phyloP scores from a whole-genome alignment of 2,329 filamentous ascomycete genomes.

The Chaetomiaceae sp. region DNA sequence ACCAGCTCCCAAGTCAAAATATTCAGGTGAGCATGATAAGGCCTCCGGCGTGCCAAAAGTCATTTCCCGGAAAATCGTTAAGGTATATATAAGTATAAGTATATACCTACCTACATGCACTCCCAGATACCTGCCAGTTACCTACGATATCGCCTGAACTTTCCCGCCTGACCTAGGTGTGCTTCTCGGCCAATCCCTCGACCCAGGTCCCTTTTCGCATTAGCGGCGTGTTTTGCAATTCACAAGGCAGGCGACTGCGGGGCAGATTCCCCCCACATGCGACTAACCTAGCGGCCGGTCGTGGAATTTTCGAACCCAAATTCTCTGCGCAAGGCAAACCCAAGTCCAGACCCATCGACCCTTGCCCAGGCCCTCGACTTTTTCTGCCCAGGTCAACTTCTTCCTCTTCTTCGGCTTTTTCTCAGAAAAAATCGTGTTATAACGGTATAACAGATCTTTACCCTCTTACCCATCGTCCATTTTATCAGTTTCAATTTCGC shows the following conservation, averaged over 20 bases:
- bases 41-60: too few relatives aligned
- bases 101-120: neutral
- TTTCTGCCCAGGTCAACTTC: neutral
- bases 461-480: neutral
- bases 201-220: slow-evolving; percentile 13
- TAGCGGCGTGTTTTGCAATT: slow-evolving; percentile 8
- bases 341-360: slow-evolving; percentile 13
- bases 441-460: neutral
- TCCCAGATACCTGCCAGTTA: too few relatives aligned
- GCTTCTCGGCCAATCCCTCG: neutral
- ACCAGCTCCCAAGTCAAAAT: neutral
- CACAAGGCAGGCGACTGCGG: slow-evolving; percentile 13
- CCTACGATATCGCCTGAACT: too few relatives aligned
- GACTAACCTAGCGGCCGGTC: slow-evolving; percentile 20
- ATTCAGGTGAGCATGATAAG: neutral
- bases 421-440: neutral
- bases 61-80: too few relatives aligned
- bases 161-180: neutral
- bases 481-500: neutral
- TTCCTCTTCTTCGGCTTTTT: neutral
- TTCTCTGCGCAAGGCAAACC: slow-evolving; percentile 22
- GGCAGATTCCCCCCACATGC: slow-evolving; percentile 23
- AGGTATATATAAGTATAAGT: neutral
- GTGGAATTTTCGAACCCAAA: slow-evolving; percentile 26
- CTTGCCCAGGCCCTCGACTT: slow-evolving; percentile 1